phyloP scores from a whole-genome alignment of 495 filamentous ascomycete genomes.

The Xylaria curta region DNA sequence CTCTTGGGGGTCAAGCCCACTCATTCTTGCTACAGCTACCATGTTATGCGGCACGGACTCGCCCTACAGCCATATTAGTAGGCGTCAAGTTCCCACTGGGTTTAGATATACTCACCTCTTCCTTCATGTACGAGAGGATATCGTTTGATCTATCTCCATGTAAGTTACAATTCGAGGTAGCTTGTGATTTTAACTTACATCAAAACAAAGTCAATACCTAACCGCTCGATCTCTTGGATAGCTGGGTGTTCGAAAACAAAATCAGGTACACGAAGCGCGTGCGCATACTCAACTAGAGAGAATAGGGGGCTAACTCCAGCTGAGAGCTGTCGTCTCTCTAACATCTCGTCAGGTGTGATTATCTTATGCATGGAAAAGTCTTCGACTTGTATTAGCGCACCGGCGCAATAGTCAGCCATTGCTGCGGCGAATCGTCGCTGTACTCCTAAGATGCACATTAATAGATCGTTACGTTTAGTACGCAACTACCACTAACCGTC shows the following conservation, averaged over 20 bases:
- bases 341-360: constrained; percentile 36
- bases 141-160: constrained; percentile 5
- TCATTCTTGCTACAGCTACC: constrained; percentile 38
- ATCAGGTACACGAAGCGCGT: constrained; percentile 40
- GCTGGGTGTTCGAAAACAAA: constrained; percentile 37
- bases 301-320: constrained; percentile 42
- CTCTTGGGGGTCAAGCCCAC: constrained; percentile 39
- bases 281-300: constrained; percentile 44
- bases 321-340: constrained; percentile 36
- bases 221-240: constrained; percentile 41
- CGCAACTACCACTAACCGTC: neutral
- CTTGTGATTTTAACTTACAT: constrained; percentile 23
- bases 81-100: neutral
- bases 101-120: constrained; percentile 14
- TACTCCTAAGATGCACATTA: constrained; percentile 30
- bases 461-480: neutral
- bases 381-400: constrained; percentile 38
- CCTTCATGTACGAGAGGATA: constrained; percentile 16
- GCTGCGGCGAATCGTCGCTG: constrained; percentile 35
- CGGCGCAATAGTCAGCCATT: constrained; percentile 41
- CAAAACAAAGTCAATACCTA: constrained; percentile 43
- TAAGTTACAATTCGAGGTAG: neutral
- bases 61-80: constrained; percentile 29
- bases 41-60: constrained; percentile 44
- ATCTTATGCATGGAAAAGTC: constrained; percentile 21